phyloP scores from a whole-genome alignment of 108 stramenopile genomes.

The Fragilariopsis cylindrus region DNA sequence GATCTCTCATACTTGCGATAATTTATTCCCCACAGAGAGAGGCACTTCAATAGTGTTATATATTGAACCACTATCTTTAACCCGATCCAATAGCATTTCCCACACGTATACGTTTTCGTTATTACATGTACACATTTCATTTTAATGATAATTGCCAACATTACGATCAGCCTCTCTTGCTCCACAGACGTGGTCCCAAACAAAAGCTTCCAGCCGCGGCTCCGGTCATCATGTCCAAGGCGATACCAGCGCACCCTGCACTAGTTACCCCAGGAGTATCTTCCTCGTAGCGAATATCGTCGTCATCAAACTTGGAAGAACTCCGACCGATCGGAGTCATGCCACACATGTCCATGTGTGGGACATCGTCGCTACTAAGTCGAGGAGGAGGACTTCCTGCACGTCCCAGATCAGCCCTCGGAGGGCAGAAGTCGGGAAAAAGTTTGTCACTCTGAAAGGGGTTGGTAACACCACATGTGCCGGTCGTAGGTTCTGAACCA shows the following conservation, averaged over 20 bases:
- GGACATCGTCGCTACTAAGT: slow-evolving; percentile 8
- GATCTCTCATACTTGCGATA: too few relatives aligned
- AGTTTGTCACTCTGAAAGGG: slow-evolving; percentile 41
- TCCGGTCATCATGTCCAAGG: slow-evolving; percentile 51
- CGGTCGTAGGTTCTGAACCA: slow-evolving; percentile 14
- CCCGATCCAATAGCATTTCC: neutral
- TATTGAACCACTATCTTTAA: neutral
- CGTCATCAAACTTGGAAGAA: slow-evolving; percentile 25
- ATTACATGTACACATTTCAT: neutral
- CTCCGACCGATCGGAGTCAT: slow-evolving; percentile 20
- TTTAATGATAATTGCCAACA: neutral
- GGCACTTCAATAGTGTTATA: too few relatives aligned
- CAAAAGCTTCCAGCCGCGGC: slow-evolving; percentile 59
- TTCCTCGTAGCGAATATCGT: slow-evolving; percentile 23
- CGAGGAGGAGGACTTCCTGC: slow-evolving; percentile 27
- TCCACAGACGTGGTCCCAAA: slow-evolving; percentile 45
- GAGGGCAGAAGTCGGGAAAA: slow-evolving; percentile 63
- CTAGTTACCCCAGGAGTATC: slow-evolving; percentile 3
- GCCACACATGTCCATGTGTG: slow-evolving; percentile 22
- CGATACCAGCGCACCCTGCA: slow-evolving; percentile 50
- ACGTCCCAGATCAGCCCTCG: slow-evolving; percentile 48
- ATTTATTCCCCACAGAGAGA: too few relatives aligned
- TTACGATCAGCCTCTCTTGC: slow-evolving; percentile 4
- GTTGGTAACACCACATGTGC: slow-evolving; percentile 19
- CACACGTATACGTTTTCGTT: neutral